Evolutionary conservation across 257 asterid species (phyloP).

Genomic region (Osmanthus fragrans): DNA sequence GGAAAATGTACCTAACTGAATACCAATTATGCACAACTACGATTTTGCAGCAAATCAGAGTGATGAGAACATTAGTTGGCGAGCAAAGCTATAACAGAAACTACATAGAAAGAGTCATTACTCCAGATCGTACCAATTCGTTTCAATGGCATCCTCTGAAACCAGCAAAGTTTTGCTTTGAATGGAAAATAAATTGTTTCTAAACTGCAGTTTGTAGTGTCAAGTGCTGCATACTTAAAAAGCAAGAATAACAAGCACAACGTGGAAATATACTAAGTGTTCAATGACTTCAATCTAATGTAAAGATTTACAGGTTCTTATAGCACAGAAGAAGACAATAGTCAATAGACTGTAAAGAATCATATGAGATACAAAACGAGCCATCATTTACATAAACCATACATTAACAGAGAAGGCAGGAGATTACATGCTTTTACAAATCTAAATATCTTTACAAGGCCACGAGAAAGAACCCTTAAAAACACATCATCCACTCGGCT

Average conservation of each 20-base stretch:
- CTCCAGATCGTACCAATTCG: neutral
- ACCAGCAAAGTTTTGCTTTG: neutral
- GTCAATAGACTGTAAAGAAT: neutral
- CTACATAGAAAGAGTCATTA: neutral
- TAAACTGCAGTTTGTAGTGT: neutral
- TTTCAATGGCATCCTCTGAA: neutral
- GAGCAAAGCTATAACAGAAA: neutral
- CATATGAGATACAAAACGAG: neutral
- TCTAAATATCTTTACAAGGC: neutral
- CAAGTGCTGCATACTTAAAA: conserved; percentile 1
- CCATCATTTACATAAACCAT: neutral
- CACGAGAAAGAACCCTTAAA: neutral
- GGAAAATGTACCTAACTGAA: neutral
- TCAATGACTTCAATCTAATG: neutral
- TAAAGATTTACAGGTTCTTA: neutral
- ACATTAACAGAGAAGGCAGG: neutral
- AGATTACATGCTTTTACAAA: too few species aligned
- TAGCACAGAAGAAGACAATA: neutral
- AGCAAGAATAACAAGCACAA: neutral
- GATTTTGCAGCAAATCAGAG: neutral
- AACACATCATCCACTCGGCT: neutral
- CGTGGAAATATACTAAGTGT: neutral
- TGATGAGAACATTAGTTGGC: neutral
- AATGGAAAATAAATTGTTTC: neutral
- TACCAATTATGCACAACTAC: neutral